phyloP scores from a whole-genome alignment of 2,329 filamentous ascomycete species.

The Arthrobotrys pseudoclavata region DNA sequence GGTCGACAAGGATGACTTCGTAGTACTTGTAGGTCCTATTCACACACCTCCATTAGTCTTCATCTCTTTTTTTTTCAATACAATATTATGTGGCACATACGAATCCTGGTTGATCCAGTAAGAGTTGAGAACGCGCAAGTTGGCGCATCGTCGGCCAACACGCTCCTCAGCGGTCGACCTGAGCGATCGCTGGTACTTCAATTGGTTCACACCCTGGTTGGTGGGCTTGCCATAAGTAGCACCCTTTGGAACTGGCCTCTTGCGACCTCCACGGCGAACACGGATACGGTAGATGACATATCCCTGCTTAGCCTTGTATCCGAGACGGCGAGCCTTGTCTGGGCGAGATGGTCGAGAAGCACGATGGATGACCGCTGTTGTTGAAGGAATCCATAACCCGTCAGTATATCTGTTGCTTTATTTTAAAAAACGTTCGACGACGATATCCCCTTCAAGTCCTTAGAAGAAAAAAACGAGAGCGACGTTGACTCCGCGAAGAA shows the following conservation, averaged over 20 bases:
- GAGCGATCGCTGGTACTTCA: conserved; percentile 99
- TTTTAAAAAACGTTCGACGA: conserved; percentile 7
- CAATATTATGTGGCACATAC: conserved; percentile 33
- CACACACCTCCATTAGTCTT: conserved; percentile 7
- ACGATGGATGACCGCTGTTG: conserved; percentile 91
- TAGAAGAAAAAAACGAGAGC: conserved; percentile 64
- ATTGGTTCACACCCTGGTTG: conserved; percentile 99
- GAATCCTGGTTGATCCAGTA: conserved; percentile 99
- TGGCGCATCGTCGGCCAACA: conserved; percentile 98
- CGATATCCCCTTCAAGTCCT: conserved; percentile 22
- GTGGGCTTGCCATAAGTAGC: conserved; percentile 99
- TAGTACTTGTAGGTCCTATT: conserved; percentile 96
- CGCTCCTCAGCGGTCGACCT: conserved; percentile 98
- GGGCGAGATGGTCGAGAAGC: conserved; percentile 97
- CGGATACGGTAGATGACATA: conserved; percentile 99
- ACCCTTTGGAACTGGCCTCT: conserved; percentile 96
- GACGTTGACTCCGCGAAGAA: background rate
- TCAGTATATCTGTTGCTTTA: conserved; percentile 39
- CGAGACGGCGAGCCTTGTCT: conserved; percentile 99
- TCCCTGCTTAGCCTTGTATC: conserved; percentile 99
- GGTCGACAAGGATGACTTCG: conserved; percentile 99
- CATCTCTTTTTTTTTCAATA: background rate
- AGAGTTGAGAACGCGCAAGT: conserved; percentile 99
- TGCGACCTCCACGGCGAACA: conserved; percentile 98
- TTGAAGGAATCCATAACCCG: conserved; percentile 80